Base-by-base conservation (phyloP, 345 rosid species). In the Populus alba region DNA sequence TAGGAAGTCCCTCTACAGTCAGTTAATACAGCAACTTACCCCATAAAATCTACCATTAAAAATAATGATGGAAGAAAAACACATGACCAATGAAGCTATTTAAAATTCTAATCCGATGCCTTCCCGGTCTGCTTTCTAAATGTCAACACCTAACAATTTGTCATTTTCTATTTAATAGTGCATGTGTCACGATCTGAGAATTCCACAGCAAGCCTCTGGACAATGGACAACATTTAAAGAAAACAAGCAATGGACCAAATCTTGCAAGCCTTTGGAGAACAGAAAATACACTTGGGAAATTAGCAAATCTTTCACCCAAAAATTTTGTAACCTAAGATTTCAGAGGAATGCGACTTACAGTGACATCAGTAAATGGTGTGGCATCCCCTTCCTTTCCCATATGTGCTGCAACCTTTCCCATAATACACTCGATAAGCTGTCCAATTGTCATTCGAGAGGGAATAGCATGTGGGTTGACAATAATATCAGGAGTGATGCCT, bases 371-470 rank as follows among this genome's bases (percentile, higher is more conserved):
- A 80, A 96, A 96, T 37, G 99, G 99, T 78, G 99, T 96, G 0
- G 97, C 99, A 75, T 96, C 99, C 68, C 98, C 99, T 87, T 96
- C 99, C 88, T 94, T 94, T 70, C 99, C 99, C 99, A 95, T 95
- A 84, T 94, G 98, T 73, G 98, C 98, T 18, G 99, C 98, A 81
- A 94, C 99, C 87, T 96, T 94, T 68, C 99, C 98, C 99, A 92
- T 96, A 79, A 96, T 91, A 82, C 99, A 96, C 86, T 96, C 99
- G 76, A 96, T 93, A 38, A 94, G 98, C 92, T 96, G 99, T 39
- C 99, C 98, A 74, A 94, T 94, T 2, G 98, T 96, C 99, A 96
- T 96, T 29, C 98, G 97, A 76, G 98, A 96, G 51, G 99, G 99
- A 87, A 96, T 96, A 75, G 99, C 99, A 86, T 96, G 99, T 18